Evolutionary conservation across 148 eudicot species (phyloP), one percentile per base, ranked within the genome.

Genomic region (Chenopodium berlandieri): DNA sequence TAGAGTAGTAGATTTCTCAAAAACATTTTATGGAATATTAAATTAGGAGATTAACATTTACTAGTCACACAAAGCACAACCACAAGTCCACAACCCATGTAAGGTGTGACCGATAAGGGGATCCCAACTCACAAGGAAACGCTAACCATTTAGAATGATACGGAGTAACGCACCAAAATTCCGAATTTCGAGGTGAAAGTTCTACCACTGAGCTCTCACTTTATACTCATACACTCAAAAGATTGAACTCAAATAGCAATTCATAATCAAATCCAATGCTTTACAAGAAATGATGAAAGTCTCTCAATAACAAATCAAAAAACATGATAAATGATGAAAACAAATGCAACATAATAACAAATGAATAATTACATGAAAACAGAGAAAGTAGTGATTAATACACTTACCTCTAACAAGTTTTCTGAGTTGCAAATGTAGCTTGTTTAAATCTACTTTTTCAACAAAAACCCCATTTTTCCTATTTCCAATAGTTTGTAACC

Each of bases 351-450:
- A 46, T 31, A 32, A 69, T 62, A 68, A 16, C 7, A 14, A 2
- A 1, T 22, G 23, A 2, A 17, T 10, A 47, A 78, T 22, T 1
- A 73, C 10, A 48, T 60, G 7, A 62, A 19, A 10, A 27, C 0
- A 63, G 7, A 47, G 1, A 1, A 34, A 30, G 5, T 4, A 7
- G 23, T 62, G 66, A 22, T 22, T 62, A 6, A 22, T 62, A 22
- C 66, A 62, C 66, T 80, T n/a, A 85, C 87, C 81, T 78, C 81
- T 85, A 78, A 85, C 87, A 66, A 85, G 83, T 64, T 79, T 85
- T 58, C 64, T 85, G 20, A 85, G 78, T 31, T 78, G 73, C 71
- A 78, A 81, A 65, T 85, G 87, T 62, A 81, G 27, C 62, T 81
- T 71, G 46, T n/a, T 22, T 64, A 73, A 50, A 23, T 75, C 77